Percentiles rank a stretch among this genome's conserved stretches.
These are phyloP conservation scores for Ceratobasidium sp. DNA, from an alignment of 1,284 basidiomycete species.

Conservation along the genomic window DNA sequence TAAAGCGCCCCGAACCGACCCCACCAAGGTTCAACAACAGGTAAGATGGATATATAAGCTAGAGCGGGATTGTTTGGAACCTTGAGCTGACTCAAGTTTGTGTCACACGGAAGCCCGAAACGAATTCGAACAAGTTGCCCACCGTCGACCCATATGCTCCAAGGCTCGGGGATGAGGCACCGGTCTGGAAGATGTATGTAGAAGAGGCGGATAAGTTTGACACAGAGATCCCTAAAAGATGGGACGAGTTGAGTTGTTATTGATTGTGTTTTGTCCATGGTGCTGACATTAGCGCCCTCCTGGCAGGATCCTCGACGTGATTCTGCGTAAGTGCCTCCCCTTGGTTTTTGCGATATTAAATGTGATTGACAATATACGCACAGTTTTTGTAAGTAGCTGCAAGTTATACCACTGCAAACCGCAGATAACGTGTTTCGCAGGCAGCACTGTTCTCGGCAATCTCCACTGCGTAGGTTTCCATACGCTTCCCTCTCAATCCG, in stretches of 20 bases:
- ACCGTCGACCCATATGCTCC: too few species aligned
- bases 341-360: not conserved
- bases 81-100: too few species aligned
- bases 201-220: slow-evolving; percentile 26
- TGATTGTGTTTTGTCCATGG: not conserved
- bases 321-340: not conserved
- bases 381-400: not conserved
- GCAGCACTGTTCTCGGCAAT: slow-evolving; percentile 10
- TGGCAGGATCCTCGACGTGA: not conserved
- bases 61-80: too few species aligned
- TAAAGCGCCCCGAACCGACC: too few species aligned
- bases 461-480: not conserved
- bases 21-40: too few species aligned
- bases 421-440: not conserved
- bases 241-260: slow-evolving; percentile 23
- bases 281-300: too few species aligned
- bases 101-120: too few species aligned
- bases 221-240: slow-evolving; percentile 13
- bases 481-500: not conserved
- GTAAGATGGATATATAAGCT: too few species aligned
- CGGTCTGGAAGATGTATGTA: slow-evolving; percentile 39
- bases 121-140: too few species aligned
- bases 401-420: not conserved
- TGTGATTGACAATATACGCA: not conserved
- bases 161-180: too few species aligned